phyloP scores from a whole-genome alignment of 2,329 filamentous ascomycete species.

The Neopestalotiopsis rosae region DNA sequence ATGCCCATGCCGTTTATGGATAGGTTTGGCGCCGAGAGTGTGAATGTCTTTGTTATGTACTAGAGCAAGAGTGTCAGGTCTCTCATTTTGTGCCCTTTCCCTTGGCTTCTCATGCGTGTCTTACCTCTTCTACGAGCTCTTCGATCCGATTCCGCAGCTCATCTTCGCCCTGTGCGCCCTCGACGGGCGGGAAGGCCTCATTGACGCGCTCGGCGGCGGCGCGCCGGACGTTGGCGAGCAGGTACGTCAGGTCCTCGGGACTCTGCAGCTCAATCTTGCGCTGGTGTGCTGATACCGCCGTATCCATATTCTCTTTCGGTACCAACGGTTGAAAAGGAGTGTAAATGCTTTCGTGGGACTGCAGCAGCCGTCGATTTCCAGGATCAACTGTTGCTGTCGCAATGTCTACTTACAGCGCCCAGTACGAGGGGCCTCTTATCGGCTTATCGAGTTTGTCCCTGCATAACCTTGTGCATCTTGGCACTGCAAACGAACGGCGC shows the following conservation, averaged over 20 bases:
- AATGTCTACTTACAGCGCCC: neutral
- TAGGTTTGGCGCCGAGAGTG: constrained; percentile 62
- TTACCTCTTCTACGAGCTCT: constrained; percentile 62
- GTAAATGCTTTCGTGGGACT: neutral
- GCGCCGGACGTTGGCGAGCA: constrained; percentile 71
- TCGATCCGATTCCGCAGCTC: constrained; percentile 65
- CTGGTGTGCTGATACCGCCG: constrained; percentile 46
- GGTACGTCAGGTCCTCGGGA: constrained; percentile 73
- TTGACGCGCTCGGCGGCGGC: constrained; percentile 72
- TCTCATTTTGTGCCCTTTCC: neutral
- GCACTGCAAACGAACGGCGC: too few species aligned
- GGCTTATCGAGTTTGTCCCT: neutral
- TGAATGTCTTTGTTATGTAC: constrained; percentile 68
- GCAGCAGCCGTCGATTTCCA: neutral
- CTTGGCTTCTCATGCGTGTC: constrained; percentile 5
- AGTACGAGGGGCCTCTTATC: neutral
- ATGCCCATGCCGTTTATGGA: constrained; percentile 66
- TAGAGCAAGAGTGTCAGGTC: constrained; percentile 30
- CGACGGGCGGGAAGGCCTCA: constrained; percentile 70
- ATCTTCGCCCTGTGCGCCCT: constrained; percentile 54
- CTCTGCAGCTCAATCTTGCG: constrained; percentile 82
- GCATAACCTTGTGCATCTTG: neutral
- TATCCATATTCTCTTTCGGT: constrained; percentile 24
- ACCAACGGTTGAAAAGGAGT: neutral
- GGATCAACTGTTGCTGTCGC: neutral